Evolutionary conservation across 192 early-diverging fungal species (phyloP).

Genomic region (Linnemannia schmuckeri): DNA sequence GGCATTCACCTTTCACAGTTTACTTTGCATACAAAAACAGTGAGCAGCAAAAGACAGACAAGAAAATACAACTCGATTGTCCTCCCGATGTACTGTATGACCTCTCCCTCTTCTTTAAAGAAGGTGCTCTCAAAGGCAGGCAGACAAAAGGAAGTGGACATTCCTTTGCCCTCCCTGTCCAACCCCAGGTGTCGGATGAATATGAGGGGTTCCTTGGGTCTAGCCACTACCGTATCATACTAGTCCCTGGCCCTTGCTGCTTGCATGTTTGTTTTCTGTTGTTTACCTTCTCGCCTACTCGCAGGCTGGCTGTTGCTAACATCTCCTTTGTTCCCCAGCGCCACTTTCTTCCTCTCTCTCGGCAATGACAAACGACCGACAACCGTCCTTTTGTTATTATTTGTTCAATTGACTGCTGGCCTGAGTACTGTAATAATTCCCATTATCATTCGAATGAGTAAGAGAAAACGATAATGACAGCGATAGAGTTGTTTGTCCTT

Average conservation of each 20-base stretch:
- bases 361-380: background rate
- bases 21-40: background rate
- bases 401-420: background rate
- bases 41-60: too few species aligned
- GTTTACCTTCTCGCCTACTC: background rate
- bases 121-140: background rate
- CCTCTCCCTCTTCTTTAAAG: too few species aligned
- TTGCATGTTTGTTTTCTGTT: background rate
- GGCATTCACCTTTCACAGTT: too few species aligned
- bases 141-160: background rate
- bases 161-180: constrained; percentile 6
- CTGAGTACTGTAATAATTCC: too few species aligned
- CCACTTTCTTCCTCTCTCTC: background rate
- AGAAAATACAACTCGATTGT: too few species aligned
- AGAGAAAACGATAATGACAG: too few species aligned
- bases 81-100: too few species aligned
- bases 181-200: background rate
- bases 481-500: too few species aligned
- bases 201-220: background rate
- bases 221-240: background rate
- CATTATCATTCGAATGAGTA: too few species aligned
- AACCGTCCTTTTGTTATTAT: background rate
- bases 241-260: background rate
- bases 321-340: too few species aligned
- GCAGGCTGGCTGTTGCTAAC: too few species aligned